Base-by-base conservation (phyloP, 192 early-diverging fungal species). In the Backusella psychrophila region DNA sequence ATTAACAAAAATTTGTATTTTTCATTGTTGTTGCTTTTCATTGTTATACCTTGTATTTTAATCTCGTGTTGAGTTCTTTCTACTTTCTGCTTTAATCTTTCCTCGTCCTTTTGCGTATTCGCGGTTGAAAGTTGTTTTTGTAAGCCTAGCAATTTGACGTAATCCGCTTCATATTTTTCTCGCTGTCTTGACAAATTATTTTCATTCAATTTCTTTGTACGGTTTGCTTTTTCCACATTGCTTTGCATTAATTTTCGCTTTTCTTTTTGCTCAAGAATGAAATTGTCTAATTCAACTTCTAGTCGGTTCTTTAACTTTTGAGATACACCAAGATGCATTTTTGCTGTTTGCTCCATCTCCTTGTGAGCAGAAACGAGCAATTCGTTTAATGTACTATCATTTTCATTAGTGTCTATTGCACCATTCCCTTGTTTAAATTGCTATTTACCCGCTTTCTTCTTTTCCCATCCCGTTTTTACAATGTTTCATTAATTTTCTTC, bases 261-360 rank as follows among this genome's bases (percentile, higher is more conserved):
- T 26, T 87, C 86, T 44, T 89, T 88, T 84, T 94, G 93, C 59
- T 83, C 85, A 9, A 85, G 52, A 11, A 93, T 90, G 75, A 94
- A 94, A 33, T 88, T 78, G 15, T 81, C 75, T 34, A 92, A 67
- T 9, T 89, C 86, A 23, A 85, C 73, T 65, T 92, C 92, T 1
- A 94, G 75, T 59, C 90, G 86, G 23, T 81, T 80, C 19, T 86
- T 78, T 71, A 94, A 87, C 77, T 93, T 90, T 36, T 85, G 77
- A 11, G 89, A 87, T 65, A 94, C 65, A 21, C 91, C 89, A 41
- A 90, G 69, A 71, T 93, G 91, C 12, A 88, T 84, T 59, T 88
- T 83, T 38, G 90, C 90, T 7, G 86, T 90, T 29, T 68, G 75
- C 70, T 93, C 93, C 29, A 93, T 79, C 78, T 93, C 93, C 26